Conservation (phyloP, 2,329 filamentous ascomycete genomes). For the Leptographium flavum region DNA sequence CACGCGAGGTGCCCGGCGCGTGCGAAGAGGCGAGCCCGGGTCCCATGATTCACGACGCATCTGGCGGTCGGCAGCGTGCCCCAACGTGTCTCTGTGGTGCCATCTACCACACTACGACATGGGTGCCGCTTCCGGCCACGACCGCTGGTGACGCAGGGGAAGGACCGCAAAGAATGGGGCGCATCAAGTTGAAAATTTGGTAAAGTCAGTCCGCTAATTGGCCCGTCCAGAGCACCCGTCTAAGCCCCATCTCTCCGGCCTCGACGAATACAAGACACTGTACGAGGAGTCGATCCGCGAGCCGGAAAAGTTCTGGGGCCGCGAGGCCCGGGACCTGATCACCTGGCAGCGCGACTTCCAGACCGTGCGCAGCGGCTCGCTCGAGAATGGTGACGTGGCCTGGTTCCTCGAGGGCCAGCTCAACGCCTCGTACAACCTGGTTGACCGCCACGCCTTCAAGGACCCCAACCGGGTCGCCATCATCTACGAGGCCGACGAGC, state of each 20-base stretch:
- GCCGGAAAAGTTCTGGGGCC: conserved; percentile 81
- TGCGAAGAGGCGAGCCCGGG: too few relatives aligned
- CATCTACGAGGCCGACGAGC: conserved; percentile 97
- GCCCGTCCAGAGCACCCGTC: conserved; percentile 49
- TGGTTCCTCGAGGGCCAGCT: conserved; percentile 93
- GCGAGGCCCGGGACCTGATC: conserved; percentile 73
- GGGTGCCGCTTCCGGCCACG: not conserved
- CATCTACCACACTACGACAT: not conserved
- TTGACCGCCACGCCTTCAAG: conserved; percentile 92
- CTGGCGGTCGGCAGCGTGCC: too few relatives aligned
- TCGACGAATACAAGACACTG: conserved; percentile 53
- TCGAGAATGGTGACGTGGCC: conserved; percentile 68
- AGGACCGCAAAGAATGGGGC: not conserved
- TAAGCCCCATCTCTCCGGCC: conserved; percentile 49
- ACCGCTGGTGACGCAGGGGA: not conserved
- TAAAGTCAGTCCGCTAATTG: conserved; percentile 20
- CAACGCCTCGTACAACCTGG: conserved; percentile 94
- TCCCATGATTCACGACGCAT: not conserved
- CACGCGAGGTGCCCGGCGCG: too few relatives aligned
- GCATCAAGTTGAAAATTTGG: conserved; percentile 8
- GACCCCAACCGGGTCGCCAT: conserved; percentile 88
- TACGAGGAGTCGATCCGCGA: conserved; percentile 80
- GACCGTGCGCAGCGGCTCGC: conserved; percentile 67
- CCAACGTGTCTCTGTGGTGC: not conserved
- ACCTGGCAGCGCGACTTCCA: conserved; percentile 86